These are phyloP conservation scores for Aspergillus pseudoglaucus DNA, from an alignment of 2,329 filamentous ascomycete genomes.

Conservation along the genomic window DNA sequence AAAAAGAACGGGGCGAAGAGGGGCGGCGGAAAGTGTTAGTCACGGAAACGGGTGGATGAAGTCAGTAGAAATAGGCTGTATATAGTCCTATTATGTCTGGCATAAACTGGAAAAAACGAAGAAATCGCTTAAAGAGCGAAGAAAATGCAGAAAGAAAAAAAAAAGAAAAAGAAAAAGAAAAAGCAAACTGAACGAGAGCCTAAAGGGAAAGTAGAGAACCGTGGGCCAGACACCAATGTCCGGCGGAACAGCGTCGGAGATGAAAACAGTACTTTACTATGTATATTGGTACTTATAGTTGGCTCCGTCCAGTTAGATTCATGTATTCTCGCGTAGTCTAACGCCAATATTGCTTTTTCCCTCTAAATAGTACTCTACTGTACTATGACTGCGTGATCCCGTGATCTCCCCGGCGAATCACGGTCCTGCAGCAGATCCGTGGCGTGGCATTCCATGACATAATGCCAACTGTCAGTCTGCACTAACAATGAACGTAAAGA, in stretches of 20 bases:
- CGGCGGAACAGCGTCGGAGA: background rate
- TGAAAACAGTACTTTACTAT: background rate
- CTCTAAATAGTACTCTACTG: background rate
- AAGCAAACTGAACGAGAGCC: background rate
- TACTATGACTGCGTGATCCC: background rate
- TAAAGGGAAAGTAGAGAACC: background rate
- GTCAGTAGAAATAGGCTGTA: background rate
- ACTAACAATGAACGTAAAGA: background rate
- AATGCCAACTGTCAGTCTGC: background rate
- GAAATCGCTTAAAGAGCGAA: background rate
- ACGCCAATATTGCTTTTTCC: background rate
- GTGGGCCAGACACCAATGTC: background rate
- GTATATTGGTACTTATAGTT: background rate
- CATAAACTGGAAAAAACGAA: background rate
- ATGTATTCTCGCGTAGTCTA: background rate
- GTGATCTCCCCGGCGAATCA: background rate
- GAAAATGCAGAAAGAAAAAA: background rate
- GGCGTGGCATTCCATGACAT: constrained; percentile 1
- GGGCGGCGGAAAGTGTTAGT: constrained; percentile 28
- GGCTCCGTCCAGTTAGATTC: no score
- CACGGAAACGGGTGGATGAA: constrained; percentile 21
- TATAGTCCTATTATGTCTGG: background rate
- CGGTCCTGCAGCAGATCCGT: background rate
- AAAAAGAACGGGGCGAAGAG: constrained; percentile 10
- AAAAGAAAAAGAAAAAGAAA: background rate